Base-by-base conservation (phyloP, 75 land plant genomes). In the Chamaecyparis obtusa region DNA sequence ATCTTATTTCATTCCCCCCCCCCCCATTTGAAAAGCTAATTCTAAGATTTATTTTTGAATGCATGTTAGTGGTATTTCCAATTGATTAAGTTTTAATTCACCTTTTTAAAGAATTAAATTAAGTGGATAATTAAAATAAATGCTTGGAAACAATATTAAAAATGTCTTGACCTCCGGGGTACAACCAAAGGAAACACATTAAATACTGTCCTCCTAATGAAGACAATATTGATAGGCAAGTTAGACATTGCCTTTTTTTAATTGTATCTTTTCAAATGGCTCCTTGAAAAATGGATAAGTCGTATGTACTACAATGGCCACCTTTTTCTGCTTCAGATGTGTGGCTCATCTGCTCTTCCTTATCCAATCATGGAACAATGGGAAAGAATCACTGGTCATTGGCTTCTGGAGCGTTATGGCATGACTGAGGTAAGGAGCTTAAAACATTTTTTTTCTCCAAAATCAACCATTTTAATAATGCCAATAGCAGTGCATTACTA, bases 271-370 rank as follows among this genome's bases (percentile, higher is more conserved):
- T 74, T 85, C 10, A n/a, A 56, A 17, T n/a, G 30, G 21, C 1
- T 67, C n/a, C n/a, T 74, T 41, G 24, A 11, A 81, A 81, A 46
- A 9, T 13, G 15, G 48, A 81, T 80, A 10, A 46, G 49, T 39
- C 11, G 16, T 81, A 19, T 44, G n/a, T 81, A 8, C 14, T 81
- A n/a, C n/a, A n/a, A 43, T 3, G 16, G 48, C 90, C 54, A 41
- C 41, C 72, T n/a, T 57, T 43, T 91, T 0, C 86, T 86, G 36
- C 39, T 15, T 86, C 87, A 98, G 99, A 98, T 98, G 99, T 98
- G 97, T 93, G 99, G 99, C 37, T 98, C 99, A 48, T 96, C 99
- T 74, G 99, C 99, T 17, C 97, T 98, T 81, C 99, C 99, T 39
- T 88, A 87, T 56, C 99, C 99, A 78, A 92, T 98, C 19, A 93